Evolutionary conservation across 495 filamentous ascomycete species (phyloP).

Genomic region (Cenococcum geophilum): DNA sequence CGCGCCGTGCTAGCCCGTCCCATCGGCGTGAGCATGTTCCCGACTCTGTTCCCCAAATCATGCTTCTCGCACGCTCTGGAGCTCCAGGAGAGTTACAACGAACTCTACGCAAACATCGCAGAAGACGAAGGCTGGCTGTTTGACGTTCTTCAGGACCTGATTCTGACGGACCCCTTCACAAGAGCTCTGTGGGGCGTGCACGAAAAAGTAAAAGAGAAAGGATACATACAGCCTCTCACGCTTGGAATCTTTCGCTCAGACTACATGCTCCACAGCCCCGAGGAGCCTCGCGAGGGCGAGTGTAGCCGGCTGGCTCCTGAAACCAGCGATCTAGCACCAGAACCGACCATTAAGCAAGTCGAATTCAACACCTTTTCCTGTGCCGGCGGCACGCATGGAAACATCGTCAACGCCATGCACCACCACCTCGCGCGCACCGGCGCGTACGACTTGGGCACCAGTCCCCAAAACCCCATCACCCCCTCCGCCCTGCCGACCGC

Average conservation of each 20-base stretch:
- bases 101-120: slow-evolving; percentile 26
- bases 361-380: slow-evolving; percentile 31
- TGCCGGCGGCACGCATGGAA: slow-evolving; percentile 25
- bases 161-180: slow-evolving; percentile 16
- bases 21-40: slow-evolving; percentile 15
- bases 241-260: slow-evolving; percentile 27
- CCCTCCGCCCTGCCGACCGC: slow-evolving; percentile 13
- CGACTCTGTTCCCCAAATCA: slow-evolving; percentile 23
- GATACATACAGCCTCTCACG: slow-evolving; percentile 14
- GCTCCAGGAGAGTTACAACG: slow-evolving; percentile 23
- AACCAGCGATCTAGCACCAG: neutral
- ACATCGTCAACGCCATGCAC: slow-evolving; percentile 26
- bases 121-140: slow-evolving; percentile 25
- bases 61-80: slow-evolving; percentile 17
- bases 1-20: slow-evolving; percentile 11
- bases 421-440: slow-evolving; percentile 8
- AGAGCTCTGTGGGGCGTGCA: slow-evolving; percentile 22
- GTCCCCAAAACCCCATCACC: neutral
- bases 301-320: neutral
- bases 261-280: slow-evolving; percentile 26
- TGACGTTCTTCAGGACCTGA: slow-evolving; percentile 9
- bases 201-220: slow-evolving; percentile 12
- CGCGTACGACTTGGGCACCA: neutral
- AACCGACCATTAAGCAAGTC: slow-evolving; percentile 25
- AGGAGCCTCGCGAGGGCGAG: neutral